Conservation (phyloP, 306 rosid species). For the Fragaria vesca region DNA sequence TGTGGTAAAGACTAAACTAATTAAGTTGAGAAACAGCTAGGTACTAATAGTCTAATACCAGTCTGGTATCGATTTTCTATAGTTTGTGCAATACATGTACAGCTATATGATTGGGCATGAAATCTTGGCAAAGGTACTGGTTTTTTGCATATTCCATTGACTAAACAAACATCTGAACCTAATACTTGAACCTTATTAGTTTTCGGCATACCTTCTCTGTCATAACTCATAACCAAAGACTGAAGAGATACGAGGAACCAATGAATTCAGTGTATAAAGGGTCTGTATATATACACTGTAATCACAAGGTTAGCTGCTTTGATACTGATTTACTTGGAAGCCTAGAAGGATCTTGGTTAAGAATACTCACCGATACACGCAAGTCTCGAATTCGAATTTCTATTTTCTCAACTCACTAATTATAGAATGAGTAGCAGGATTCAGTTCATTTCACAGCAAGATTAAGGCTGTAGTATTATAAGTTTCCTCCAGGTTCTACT, state of each 20-base stretch:
- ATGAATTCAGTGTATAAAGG: no score
- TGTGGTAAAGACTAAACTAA: no score
- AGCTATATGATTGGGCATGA: neutral
- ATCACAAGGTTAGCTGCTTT: no score
- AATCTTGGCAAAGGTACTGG: neutral
- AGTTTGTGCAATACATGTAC: neutral
- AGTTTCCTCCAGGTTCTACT: neutral
- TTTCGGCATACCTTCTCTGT: neutral
- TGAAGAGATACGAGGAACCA: neutral
- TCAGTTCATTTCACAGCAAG: no score
- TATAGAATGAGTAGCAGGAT: no score
- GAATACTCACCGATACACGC: no score
- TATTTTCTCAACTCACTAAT: no score
- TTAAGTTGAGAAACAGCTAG: neutral
- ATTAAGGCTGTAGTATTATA: no score
- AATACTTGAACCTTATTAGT: neutral
- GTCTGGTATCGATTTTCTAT: neutral
- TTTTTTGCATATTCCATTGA: neutral
- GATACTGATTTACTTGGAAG: no score
- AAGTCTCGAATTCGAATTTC: no score
- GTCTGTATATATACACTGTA: no score
- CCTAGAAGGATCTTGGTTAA: no score
- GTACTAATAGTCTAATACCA: neutral
- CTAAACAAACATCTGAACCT: neutral
- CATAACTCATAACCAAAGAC: neutral